Evolutionary conservation across 164 flowering plant species (phyloP), one percentile per base, ranked within the genome.

Genomic region (Magnolia officinalis): DNA sequence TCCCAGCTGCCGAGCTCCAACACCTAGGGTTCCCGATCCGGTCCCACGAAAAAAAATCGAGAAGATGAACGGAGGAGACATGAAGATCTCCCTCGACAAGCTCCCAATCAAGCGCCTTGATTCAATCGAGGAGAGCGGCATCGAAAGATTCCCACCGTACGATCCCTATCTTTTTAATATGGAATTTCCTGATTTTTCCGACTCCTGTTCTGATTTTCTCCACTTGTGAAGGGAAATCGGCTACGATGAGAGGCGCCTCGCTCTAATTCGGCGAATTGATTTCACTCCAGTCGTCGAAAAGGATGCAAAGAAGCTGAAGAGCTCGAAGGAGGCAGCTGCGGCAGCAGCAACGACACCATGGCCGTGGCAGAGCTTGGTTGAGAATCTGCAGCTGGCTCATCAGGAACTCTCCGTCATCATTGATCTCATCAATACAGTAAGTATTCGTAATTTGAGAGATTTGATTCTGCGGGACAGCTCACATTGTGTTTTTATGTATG

Each of bases 321-420:
- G 82, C 70, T 81, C 92, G 2, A 88, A 84, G 75, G 94, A 88
- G 70, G 78, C 85, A 29, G 71, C 73, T 0, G 71, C 73, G 0
- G 67, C 69, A 20, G 58, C 75, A 14, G 75, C 61, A 23, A 70
- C 91, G 23, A 58, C 82, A 51, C 87, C 90, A 7, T 90, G 93
- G 94, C 93, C 89, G 14, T 96, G 91, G 96, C 90, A 96, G 87
- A 84, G 86, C 79, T 80, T 96, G 86, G 91, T 89, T 72, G 98
- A 94, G 86, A 94, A 91, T 78, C 78, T 92, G 83, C 93, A 88
- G 74, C 75, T 88, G 72, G 99, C 97, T 80, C 98, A 89, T 76
- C 98, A 95, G 79, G 98, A 95, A 84, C 92, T 95, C 75, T 86
- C 92, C 52, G 96, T 93, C 84, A 90, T 93, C 68, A 86, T 94